A percentile compares a stretch with the other conserved stretches of the same genome.
Conservation (phyloP, 2,329 filamentous ascomycete genomes). For the Coniella lustricola region DNA sequence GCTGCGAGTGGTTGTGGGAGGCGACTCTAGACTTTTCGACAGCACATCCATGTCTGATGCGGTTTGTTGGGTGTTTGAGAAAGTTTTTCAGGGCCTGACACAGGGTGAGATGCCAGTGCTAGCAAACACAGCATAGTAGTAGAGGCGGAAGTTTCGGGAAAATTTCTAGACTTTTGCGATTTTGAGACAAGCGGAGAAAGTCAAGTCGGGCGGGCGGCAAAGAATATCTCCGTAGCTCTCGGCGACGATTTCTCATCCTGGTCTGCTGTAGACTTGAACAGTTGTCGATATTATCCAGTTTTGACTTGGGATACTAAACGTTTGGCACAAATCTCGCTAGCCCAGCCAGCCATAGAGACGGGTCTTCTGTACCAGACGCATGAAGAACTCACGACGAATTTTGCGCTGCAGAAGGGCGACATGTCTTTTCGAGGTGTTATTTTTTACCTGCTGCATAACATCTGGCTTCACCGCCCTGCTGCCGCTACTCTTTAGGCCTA, state of each 20-base stretch:
- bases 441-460: conserved; percentile 18
- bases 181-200: too few relatives aligned
- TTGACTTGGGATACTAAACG: too few relatives aligned
- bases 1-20: conserved; percentile 18
- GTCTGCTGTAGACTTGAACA: too few relatives aligned
- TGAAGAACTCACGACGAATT: too few relatives aligned
- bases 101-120: too few relatives aligned
- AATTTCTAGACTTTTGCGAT: not conserved
- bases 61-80: conserved; percentile 11
- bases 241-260: too few relatives aligned
- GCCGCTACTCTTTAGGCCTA: conserved; percentile 16
- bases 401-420: not conserved
- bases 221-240: not conserved
- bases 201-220: not conserved
- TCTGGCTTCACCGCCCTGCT: conserved; percentile 24
- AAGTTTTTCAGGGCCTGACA: not conserved
- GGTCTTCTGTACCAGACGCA: too few relatives aligned
- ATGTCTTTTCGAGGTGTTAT: not conserved
- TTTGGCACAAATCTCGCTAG: too few relatives aligned
- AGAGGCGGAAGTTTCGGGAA: not conserved
- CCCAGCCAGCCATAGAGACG: too few relatives aligned
- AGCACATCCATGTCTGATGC: not conserved
- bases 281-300: too few relatives aligned
- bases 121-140: not conserved
- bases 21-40: conserved; percentile 3